Evolutionary conservation across 163 green algal genomes (phyloP).

Genomic region (Scenedesmus sp.): DNA sequence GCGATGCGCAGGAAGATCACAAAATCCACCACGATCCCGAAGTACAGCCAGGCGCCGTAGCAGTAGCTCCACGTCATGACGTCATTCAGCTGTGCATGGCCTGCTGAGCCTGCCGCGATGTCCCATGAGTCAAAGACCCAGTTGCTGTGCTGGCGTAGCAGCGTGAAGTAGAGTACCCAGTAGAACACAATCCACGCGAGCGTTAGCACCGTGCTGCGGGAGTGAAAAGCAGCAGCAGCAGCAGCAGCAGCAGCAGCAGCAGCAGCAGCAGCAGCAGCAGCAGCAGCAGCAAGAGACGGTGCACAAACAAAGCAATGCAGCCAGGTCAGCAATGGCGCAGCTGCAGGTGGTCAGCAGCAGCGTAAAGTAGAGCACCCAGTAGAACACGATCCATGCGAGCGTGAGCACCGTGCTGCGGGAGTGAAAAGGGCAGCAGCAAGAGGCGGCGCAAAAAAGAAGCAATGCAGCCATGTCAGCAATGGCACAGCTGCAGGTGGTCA

Average conservation of each 20-base stretch:
- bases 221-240: too few relatives aligned
- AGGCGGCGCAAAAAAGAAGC: too few relatives aligned
- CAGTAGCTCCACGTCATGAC: background rate
- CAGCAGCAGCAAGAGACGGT: background rate
- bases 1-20: slow-evolving; percentile 34
- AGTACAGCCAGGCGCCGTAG: slow-evolving; percentile 43
- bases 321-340: background rate
- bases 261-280: too few relatives aligned
- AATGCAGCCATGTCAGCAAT: too few relatives aligned
- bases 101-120: background rate
- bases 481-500: too few relatives aligned
- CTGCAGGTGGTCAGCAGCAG: background rate
- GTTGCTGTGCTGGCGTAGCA: background rate
- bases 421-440: too few relatives aligned
- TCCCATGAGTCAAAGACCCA: slow-evolving; percentile 24
- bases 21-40: slow-evolving; percentile 36
- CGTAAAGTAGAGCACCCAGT: too few relatives aligned
- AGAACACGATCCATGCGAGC: slow-evolving; percentile 20
- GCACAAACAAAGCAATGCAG: background rate
- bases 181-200: slow-evolving; percentile 31
- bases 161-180: background rate
- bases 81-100: background rate
- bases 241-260: too few relatives aligned
- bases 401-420: slow-evolving; percentile 23
- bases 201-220: slow-evolving; percentile 17